These are phyloP conservation scores for Phytopythium vexans DNA, from an alignment of 352 stramenopile species.

Conservation along the genomic window DNA sequence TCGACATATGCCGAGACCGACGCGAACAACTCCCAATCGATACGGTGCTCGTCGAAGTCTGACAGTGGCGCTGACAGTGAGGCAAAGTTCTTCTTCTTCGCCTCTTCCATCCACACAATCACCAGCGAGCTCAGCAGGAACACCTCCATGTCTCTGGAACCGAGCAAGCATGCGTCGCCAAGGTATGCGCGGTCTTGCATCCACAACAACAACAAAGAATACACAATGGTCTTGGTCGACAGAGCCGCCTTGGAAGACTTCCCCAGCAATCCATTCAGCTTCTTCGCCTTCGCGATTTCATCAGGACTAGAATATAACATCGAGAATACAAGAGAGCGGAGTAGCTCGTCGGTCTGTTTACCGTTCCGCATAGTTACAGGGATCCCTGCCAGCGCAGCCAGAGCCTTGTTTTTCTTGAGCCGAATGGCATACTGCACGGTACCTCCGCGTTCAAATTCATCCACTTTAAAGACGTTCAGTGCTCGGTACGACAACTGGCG, in stretches of 20 bases:
- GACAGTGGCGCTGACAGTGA: constrained; percentile 4
- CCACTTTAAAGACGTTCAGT: constrained; percentile 35
- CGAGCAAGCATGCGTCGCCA: constrained; percentile 23
- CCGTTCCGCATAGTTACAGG: constrained; percentile 23
- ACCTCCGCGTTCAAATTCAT: constrained; percentile 28
- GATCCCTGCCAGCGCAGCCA: constrained; percentile 30
- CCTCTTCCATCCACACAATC: constrained; percentile 26
- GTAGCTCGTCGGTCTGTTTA: constrained; percentile 33
- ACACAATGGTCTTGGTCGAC: constrained; percentile 48
- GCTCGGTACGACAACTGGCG: constrained; percentile 52
- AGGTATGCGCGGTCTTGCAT: constrained; percentile 44
- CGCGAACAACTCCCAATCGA: constrained; percentile 54
- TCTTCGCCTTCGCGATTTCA: constrained; percentile 19
- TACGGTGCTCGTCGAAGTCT: constrained; percentile 24
- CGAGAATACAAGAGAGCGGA: constrained; percentile 44
- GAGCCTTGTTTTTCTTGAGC: constrained; percentile 17
- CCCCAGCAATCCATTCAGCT: constrained; percentile 26
- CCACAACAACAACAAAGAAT: constrained; percentile 47
- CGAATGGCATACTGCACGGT: constrained; percentile 14
- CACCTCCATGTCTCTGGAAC: constrained; percentile 37
- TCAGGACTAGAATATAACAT: constrained; percentile 34
- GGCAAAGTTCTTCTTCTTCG: constrained; percentile 17
- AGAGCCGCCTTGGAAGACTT: constrained; percentile 34
- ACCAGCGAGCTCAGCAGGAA: constrained; percentile 58
- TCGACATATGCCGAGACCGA: constrained; percentile 46